phyloP scores from a whole-genome alignment of 2,329 filamentous ascomycete genomes.

The Penicillium sp. region DNA sequence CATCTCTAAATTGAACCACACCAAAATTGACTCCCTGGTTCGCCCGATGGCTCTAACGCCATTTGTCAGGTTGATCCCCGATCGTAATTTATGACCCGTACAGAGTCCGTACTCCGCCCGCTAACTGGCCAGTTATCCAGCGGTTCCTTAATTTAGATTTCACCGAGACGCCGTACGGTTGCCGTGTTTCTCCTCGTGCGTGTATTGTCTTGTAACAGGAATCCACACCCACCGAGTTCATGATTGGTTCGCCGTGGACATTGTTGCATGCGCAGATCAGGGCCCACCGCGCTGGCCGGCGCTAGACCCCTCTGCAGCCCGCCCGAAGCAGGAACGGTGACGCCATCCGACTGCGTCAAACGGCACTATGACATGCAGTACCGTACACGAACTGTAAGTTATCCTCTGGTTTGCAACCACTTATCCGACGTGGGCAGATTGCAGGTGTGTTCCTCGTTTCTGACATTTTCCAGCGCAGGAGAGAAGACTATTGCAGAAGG shows the following conservation, averaged over 20 bases:
- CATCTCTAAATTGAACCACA: neutral
- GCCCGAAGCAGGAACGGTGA: slow-evolving; percentile 35
- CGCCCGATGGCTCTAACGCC: slow-evolving; percentile 8
- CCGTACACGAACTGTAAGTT: slow-evolving; percentile 17
- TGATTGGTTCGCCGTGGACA: slow-evolving; percentile 16
- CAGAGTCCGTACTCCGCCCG: neutral
- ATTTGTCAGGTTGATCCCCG: slow-evolving; percentile 16
- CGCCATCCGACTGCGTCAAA: slow-evolving; percentile 29
- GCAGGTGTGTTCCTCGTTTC: neutral
- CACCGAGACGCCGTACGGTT: slow-evolving; percentile 1
- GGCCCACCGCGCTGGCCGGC: slow-evolving; percentile 29
- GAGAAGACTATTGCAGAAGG: neutral
- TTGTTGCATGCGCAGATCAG: slow-evolving; percentile 31
- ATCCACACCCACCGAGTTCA: neutral
- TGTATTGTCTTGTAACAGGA: slow-evolving; percentile 22
- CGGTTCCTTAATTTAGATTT: neutral
- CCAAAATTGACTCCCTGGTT: neutral
- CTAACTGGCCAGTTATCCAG: neutral
- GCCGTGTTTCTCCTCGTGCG: slow-evolving; percentile 6
- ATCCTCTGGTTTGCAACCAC: slow-evolving; percentile 2
- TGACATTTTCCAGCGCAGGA: neutral
- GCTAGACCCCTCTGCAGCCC: slow-evolving; percentile 31
- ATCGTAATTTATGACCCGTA: neutral
- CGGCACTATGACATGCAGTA: slow-evolving; percentile 32
- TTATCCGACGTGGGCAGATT: neutral